Base-by-base conservation (phyloP, 495 filamentous ascomycete genomes). In the Baudoinia panamericana region DNA sequence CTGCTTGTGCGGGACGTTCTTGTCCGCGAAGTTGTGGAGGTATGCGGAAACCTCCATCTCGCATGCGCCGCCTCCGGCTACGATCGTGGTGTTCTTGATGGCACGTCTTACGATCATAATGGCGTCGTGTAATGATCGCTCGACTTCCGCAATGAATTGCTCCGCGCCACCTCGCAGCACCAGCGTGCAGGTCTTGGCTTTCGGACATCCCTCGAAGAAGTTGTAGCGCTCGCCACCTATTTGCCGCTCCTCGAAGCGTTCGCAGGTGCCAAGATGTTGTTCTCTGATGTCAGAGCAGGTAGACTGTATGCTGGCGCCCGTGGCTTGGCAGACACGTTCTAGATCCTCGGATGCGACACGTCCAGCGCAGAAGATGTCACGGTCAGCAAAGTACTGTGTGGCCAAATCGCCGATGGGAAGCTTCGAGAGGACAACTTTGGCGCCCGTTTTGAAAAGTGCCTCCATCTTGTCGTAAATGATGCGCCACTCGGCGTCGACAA, bases 51-150 rank as follows among this genome's bases (percentile, higher is more conserved):
- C 61, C 64, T 95, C 90, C 88, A 97, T 95, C 71, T 97, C 90
- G 56, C 72, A 76, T 11, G 90, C 88, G 54, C 90, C 90, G 49
- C 90, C 90, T 43, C 90, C 90, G 19, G 87, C 90, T 23, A 97
- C 90, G 53, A 97, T 94, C 51, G 73, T 82, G 46, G 79, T 77
- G 65, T 96, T 88, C 66, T 82, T 81, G 57, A 95, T 82, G 20
- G 88, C 83, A 33, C 92, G 85, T 71, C 94, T 95, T 48, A 97
- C 90, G 49, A 97, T 90, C 90, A 97, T 97, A 66, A 97, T 94
- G 29, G 88, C 90, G 57, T 97, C 90, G 63, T 97, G 90, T 42
- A 97, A 70, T 58, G 83, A 92, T 28, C 90, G 79, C 69, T 97
- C 90, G 0, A 95, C 88, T 60, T 97, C 90, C 29, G 90, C 90